Evolutionary conservation across 306 rosid species (phyloP).

Genomic region (Quercus berberidifolia): DNA sequence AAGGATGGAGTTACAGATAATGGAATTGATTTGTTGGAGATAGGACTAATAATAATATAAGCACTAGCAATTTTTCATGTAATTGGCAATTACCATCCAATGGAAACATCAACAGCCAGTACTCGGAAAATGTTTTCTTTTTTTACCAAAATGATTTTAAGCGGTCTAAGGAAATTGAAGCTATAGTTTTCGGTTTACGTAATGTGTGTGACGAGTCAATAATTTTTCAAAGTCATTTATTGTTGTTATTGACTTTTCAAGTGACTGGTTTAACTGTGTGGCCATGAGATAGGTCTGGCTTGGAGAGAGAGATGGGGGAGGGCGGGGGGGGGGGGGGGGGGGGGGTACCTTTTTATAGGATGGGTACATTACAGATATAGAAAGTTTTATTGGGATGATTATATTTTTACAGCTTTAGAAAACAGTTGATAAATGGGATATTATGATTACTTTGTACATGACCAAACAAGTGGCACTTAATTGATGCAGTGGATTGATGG

Average conservation of each 20-base stretch:
- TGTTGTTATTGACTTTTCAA: too few relatives aligned
- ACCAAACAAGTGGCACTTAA: conserved; percentile 14
- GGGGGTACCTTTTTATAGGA: background rate
- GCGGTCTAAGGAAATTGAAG: background rate
- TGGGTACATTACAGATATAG: background rate
- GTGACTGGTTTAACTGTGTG: background rate
- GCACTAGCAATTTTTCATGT: background rate
- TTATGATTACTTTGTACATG: conserved; percentile 13
- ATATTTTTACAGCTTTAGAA: conserved; percentile 1
- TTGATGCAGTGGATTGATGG: conserved; percentile 80
- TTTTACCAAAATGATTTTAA: background rate
- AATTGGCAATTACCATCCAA: background rate
- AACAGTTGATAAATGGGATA: conserved; percentile 8
- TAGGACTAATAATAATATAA: background rate
- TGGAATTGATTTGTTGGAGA: background rate
- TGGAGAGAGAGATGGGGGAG: too few relatives aligned
- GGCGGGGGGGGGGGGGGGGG: too few relatives aligned
- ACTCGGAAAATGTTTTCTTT: background rate
- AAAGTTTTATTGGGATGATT: background rate
- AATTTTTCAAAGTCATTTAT: too few relatives aligned
- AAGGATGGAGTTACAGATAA: background rate
- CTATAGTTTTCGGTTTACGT: background rate
- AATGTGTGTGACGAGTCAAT: background rate
- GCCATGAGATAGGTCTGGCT: background rate
- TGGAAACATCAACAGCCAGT: background rate